Evolutionary conservation across 768 basidiomycete species (phyloP).

Genomic region (Infundibulicybe gibba): DNA sequence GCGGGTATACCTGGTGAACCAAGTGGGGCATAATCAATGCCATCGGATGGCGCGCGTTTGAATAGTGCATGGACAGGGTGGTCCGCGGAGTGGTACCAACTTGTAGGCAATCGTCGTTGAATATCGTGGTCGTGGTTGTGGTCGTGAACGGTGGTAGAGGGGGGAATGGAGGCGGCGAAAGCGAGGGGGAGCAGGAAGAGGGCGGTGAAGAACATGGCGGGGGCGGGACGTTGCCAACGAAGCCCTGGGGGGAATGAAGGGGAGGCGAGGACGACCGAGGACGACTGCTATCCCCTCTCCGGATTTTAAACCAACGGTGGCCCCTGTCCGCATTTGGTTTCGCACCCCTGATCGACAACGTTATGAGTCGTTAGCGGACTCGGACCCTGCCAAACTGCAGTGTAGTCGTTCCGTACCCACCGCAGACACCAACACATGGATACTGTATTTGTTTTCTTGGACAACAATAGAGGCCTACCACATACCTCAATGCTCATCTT

Average conservation of each 20-base stretch:
- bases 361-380: no score
- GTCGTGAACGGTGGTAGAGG: conserved; percentile 13
- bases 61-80: conserved; percentile 66
- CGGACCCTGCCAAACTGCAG: no score
- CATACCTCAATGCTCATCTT: no score
- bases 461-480: no score
- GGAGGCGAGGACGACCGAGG: not conserved
- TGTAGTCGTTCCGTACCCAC: no score
- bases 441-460: no score
- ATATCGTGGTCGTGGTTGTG: conserved; percentile 26
- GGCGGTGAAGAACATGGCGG: conserved; percentile 16
- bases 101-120: conserved; percentile 24
- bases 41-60: conserved; percentile 50
- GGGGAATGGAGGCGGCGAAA: conserved; percentile 17
- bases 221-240: conserved; percentile 7
- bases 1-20: conserved; percentile 52
- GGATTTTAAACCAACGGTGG: no score
- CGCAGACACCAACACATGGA: no score
- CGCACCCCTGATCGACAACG: no score
- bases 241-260: conserved; percentile 1
- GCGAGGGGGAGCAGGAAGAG: conserved; percentile 20
- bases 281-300: no score
- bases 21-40: conserved; percentile 44
- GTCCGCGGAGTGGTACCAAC: conserved; percentile 61
- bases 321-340: no score